Evolutionary conservation across 2,329 filamentous ascomycete genomes (phyloP).

Genomic region (Talaromyces pinophilus): DNA sequence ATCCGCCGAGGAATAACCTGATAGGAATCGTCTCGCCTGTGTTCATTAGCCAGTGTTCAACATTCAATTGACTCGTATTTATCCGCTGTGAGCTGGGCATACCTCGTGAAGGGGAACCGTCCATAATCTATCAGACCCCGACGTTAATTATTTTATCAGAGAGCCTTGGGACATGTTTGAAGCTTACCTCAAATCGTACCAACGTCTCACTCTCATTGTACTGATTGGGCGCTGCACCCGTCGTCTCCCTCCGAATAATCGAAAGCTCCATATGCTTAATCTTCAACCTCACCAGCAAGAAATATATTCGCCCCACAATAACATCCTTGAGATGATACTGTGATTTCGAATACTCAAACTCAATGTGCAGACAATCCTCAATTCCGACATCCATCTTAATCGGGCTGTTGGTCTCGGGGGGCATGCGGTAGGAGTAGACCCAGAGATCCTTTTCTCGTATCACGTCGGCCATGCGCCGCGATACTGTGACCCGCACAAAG

Average conservation of each 20-base stretch:
- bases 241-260: conserved; percentile 95
- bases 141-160: neutral
- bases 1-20: conserved; percentile 91
- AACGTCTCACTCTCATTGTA: conserved; percentile 99
- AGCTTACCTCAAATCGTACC: conserved; percentile 83
- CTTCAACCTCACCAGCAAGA: conserved; percentile 92
- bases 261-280: conserved; percentile 99
- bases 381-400: conserved; percentile 99
- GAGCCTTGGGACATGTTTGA: neutral
- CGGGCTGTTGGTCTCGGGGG: conserved; percentile 94
- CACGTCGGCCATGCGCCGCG: conserved; percentile 94
- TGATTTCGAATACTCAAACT: conserved; percentile 99
- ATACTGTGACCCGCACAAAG: conserved; percentile 96
- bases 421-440: conserved; percentile 98
- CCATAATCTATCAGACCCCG: conserved; percentile 75
- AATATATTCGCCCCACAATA: conserved; percentile 98
- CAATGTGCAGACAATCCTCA: conserved; percentile 97
- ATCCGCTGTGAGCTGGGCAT: conserved; percentile 39
- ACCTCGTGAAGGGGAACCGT: conserved; percentile 94
- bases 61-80: neutral
- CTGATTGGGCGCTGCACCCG: conserved; percentile 93
- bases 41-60: neutral
- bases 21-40: conserved; percentile 89
- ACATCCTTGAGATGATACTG: conserved; percentile 99
- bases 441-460: conserved; percentile 99